These are phyloP conservation scores for Dothiorella sarmentorum DNA, from an alignment of 2,329 filamentous ascomycete genomes.

Conservation along the genomic window DNA sequence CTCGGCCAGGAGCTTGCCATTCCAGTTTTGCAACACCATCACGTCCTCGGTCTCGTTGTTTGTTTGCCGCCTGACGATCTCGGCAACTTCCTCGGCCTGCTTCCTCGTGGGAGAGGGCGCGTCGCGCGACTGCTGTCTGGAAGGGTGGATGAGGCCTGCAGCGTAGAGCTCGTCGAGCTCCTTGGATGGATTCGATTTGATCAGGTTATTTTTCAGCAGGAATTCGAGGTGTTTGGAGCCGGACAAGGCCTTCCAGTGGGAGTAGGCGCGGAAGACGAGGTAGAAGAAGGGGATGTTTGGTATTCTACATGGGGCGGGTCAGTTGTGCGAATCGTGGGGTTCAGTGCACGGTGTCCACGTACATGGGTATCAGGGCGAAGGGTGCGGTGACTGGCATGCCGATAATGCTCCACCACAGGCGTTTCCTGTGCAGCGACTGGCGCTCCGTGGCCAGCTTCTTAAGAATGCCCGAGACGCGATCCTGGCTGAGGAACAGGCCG, in stretches of 20 bases:
- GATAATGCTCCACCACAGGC: conserved; percentile 75
- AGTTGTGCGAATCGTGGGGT: conserved; percentile 4
- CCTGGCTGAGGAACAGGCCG: conserved; percentile 61
- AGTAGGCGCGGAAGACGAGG: conserved; percentile 75
- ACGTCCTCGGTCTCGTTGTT: conserved; percentile 43
- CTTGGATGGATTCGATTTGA: conserved; percentile 64
- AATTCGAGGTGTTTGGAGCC: conserved; percentile 84
- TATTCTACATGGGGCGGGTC: conserved; percentile 52
- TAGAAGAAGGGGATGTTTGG: conserved; percentile 98
- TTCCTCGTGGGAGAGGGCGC: conserved; percentile 35
- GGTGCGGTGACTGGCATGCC: conserved; percentile 82
- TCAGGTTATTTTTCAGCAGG: conserved; percentile 66
- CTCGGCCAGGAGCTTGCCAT: conserved; percentile 51
- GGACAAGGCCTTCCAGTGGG: conserved; percentile 58
- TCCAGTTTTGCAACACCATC: conserved; percentile 50
- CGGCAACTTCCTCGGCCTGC: conserved; percentile 38
- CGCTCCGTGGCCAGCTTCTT: conserved; percentile 72
- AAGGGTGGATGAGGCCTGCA: conserved; percentile 45
- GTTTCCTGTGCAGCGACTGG: conserved; percentile 70
- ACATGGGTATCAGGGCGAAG: conserved; percentile 82
- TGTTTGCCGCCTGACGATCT: conserved; percentile 38
- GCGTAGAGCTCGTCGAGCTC: conserved; percentile 74
- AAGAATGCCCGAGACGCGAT: conserved; percentile 64
- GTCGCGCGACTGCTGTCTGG: conserved; percentile 38
- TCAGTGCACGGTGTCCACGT: conserved; percentile 40